Evolutionary conservation across 2,329 filamentous ascomycete genomes (phyloP).

Genomic region (Orbilia javanica): DNA sequence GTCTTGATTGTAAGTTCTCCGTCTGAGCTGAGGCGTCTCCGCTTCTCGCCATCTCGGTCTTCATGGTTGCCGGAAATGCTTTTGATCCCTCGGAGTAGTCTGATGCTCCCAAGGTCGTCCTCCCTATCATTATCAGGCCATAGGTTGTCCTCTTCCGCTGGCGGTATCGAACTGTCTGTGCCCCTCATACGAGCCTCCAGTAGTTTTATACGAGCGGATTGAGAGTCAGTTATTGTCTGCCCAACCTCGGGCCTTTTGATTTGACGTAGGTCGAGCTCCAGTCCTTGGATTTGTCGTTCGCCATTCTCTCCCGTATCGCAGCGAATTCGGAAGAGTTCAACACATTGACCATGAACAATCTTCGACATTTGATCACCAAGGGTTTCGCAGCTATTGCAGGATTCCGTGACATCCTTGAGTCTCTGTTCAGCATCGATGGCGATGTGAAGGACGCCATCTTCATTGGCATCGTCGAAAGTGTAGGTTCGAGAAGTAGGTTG

Average conservation of each 20-base stretch:
- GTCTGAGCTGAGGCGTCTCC: background rate
- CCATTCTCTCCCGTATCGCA: slow-evolving; percentile 11
- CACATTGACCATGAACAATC: slow-evolving; percentile 41
- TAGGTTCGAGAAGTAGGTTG: slow-evolving; percentile 1
- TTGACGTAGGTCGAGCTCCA: slow-evolving; percentile 41
- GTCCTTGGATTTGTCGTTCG: slow-evolving; percentile 4
- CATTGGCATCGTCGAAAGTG: slow-evolving; percentile 25
- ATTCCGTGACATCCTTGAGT: background rate
- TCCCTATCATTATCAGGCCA: background rate
- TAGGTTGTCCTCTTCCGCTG: background rate
- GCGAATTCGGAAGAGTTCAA: slow-evolving; percentile 41
- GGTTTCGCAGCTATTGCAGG: slow-evolving; percentile 41
- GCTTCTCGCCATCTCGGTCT: background rate
- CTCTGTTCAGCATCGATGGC: slow-evolving; percentile 23
- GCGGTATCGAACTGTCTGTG: background rate
- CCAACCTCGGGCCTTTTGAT: background rate
- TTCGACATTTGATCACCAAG: slow-evolving; percentile 29
- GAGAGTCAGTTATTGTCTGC: background rate
- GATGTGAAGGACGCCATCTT: slow-evolving; percentile 20
- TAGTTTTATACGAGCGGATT: slow-evolving; percentile 17
- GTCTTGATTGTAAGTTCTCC: background rate
- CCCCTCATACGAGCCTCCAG: slow-evolving; percentile 47
- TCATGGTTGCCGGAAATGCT: background rate
- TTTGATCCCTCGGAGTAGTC: background rate
- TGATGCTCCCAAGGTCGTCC: background rate